Evolutionary conservation across 2,329 filamentous ascomycete genomes (phyloP), one percentile per base, ranked within the genome.

Genomic region (Aspergillaceae sp.): DNA sequence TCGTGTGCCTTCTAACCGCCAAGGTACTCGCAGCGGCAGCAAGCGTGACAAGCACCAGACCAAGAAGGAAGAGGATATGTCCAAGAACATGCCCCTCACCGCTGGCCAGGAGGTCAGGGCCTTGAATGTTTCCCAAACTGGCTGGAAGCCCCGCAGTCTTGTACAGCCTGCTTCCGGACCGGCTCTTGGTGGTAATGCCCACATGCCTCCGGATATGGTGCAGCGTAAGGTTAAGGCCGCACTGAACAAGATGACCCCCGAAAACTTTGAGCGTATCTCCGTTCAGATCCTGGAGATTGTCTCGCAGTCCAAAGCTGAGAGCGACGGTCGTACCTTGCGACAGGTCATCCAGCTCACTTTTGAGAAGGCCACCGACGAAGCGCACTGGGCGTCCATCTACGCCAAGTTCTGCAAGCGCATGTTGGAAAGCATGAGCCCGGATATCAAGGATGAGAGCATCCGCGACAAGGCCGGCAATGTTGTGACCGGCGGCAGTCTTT

Each of bases 211-310:
- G 27, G 87, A 91, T 59, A 82, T 92, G 75, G 92, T 98, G 48
- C 92, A 98, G 74, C 84, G 91, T 58, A 98, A 98, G 83, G 92
- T 98, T 66, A 98, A 98, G 83, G 86, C 89, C 53, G 87, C 87
- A 51, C 76, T 98, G 60, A 98, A 98, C 82, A 98, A 98, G 84
- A 97, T 98, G 92, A 97, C 92, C 0, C 92, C 92, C 0, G 92
- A 98, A 73, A 98, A 97, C 65, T 98, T 98, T 60, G 90, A 95
- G 65, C 89, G 84, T 73, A 95, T 98, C 56, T 82, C 92, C 5
- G 86, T 90, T 51, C 89, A 96, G 67, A 95, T 98, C 51, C 78
- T 98, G 29, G 77, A 82, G 45, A 98, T 98, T 65, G 89, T 91
- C 29, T 86, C 82, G 26, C 92, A 98, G 67, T 97, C 91, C 45